Base-by-base conservation (phyloP, 306 rosid species). In the Castanea sativa region DNA sequence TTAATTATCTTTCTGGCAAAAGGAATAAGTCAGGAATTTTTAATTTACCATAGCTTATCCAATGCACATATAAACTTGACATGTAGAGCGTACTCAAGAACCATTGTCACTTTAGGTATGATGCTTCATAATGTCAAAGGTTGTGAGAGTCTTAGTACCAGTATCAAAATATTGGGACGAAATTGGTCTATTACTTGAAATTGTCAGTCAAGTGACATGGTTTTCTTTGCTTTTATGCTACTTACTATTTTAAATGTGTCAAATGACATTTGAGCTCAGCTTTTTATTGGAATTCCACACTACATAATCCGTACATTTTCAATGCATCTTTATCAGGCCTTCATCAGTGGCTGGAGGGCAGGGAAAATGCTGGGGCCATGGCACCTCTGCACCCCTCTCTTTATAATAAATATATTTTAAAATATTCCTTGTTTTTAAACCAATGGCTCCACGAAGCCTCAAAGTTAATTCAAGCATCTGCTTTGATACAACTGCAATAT, bases 151-250 rank as follows among this genome's bases (percentile, higher is more conserved):
- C 68, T 77, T 32, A 23, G 70, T 32, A 56, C 67, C 41, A 43
- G 65, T 52, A 68, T 3, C 38, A n/a, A 33, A 25, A 30, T 63
- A 58, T 38, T 38, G 57, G 56, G 29, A 68, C 27, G 49, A 38
- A 74, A 23, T 65, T 43, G 78, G 76, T 55, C 27, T 21, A 68
- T 68, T 30, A 33, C 69, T 63, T 63, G 69, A 68, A 9, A 68
- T 68, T 35, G 51, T 35, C 19, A 35, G 15, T 68, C 3, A 10
- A 35, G 52, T 68, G 11, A 14, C 52, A 71, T 71, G 55, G 76
- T 35, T 76, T 49, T 70, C 58, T 32, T 72, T 76, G 27, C 35
- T 76, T 63, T 13, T 12, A 19, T 38, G 52, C 61, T 72, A 13
- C 73, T 15, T 76, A 13, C 73, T 15, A 20, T 55, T 35, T 80